phyloP scores from a whole-genome alignment of 2,329 filamentous ascomycete genomes.

The Alternaria triticina region DNA sequence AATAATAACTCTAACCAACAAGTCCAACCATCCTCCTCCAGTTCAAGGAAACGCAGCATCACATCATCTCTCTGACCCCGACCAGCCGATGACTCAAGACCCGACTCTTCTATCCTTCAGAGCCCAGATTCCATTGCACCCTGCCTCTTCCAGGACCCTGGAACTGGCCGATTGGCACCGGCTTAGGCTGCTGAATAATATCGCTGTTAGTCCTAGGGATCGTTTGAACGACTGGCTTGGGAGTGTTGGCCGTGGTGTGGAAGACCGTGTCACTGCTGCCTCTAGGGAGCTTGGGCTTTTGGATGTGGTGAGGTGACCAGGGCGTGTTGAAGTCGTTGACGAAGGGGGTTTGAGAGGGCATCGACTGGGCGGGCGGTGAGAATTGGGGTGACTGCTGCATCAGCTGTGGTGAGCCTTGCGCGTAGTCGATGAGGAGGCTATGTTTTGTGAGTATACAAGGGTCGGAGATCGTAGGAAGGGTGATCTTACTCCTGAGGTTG shows the following conservation, averaged over 20 bases:
- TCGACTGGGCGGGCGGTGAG: neutral
- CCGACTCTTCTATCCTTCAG: slow-evolving; percentile 23
- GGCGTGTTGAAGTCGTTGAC: slow-evolving; percentile 29
- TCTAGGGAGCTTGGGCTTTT: slow-evolving; percentile 23
- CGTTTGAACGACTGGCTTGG: slow-evolving; percentile 13
- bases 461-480: neutral
- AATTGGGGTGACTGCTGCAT: slow-evolving; percentile 5
- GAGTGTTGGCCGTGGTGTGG: slow-evolving; percentile 6
- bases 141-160: slow-evolving; percentile 23
- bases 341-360: slow-evolving; percentile 2
- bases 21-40: neutral
- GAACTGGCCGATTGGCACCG: slow-evolving; percentile 28
- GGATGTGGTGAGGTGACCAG: slow-evolving; percentile 27
- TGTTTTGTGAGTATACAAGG: neutral
- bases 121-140: slow-evolving; percentile 46
- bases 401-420: slow-evolving; percentile 4
- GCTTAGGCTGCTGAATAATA: slow-evolving; percentile 35
- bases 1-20: neutral
- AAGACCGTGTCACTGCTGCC: slow-evolving; percentile 34
- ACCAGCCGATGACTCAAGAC: neutral
- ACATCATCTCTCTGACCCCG: neutral
- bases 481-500: slow-evolving; percentile 33
- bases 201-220: slow-evolving; percentile 37
- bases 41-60: neutral
- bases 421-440: slow-evolving; percentile 10